Conservation (phyloP, 495 filamentous ascomycete species). For the Baudoinia panamericana region DNA sequence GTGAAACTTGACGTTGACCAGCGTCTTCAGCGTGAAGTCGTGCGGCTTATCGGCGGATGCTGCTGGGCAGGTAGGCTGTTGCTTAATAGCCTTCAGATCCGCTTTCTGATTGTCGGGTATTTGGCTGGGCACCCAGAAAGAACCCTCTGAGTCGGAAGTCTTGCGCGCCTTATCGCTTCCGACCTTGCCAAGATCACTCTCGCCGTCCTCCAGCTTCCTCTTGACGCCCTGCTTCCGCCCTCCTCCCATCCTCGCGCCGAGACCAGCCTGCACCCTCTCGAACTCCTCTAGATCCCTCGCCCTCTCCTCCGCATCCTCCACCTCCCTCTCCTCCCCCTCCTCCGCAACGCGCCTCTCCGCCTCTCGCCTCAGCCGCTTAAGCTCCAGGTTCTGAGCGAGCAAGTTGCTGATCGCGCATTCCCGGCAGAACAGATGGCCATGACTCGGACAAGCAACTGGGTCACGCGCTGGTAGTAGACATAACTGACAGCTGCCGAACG, state of each 20-base stretch:
- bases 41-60: constrained; percentile 59
- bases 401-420: constrained; percentile 90
- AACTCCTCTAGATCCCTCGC: constrained; percentile 31
- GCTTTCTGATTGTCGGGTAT: constrained; percentile 50
- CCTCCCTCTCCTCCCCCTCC: constrained; percentile 37
- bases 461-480: constrained; percentile 74
- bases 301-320: constrained; percentile 43
- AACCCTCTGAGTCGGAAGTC: constrained; percentile 42
- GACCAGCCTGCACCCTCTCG: constrained; percentile 47
- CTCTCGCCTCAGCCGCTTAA: constrained; percentile 52
- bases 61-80: constrained; percentile 65
- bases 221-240: constrained; percentile 39
- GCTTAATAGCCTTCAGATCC: constrained; percentile 36
- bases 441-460: constrained; percentile 58
- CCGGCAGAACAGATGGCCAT: constrained; percentile 91
- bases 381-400: constrained; percentile 81
- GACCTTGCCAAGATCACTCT: constrained; percentile 60
- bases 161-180: constrained; percentile 51
- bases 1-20: constrained; percentile 69
- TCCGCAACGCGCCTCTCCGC: constrained; percentile 44
- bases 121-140: constrained; percentile 87
- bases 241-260: constrained; percentile 40
- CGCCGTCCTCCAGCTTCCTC: constrained; percentile 73
- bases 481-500: constrained; percentile 79
- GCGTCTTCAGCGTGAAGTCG: constrained; percentile 64